Conservation (phyloP, 495 filamentous ascomycete genomes). For the Neurospora terricola region DNA sequence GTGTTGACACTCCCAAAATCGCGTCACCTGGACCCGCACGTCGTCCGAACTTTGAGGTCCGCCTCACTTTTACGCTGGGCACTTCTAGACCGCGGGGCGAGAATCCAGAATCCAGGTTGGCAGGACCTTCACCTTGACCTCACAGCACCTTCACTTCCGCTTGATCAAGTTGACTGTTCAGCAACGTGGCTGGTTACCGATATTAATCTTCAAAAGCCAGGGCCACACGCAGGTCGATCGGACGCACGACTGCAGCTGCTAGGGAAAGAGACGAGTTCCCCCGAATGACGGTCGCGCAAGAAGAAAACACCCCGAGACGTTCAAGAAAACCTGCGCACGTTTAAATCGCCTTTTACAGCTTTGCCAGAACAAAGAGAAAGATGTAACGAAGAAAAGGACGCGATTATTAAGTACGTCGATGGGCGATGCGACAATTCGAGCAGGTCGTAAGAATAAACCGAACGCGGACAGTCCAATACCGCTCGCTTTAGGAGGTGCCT, state of each 20-base stretch:
- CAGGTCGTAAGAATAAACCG: too few species aligned
- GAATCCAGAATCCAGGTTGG: not conserved
- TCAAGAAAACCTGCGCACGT: constrained; percentile 2
- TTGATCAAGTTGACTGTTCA: not conserved
- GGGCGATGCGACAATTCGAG: not conserved
- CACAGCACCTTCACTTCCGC: not conserved
- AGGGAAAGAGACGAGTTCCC: constrained; percentile 1
- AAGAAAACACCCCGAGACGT: not conserved
- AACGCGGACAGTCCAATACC: too few species aligned
- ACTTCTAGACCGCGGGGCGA: not conserved
- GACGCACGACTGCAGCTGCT: constrained; percentile 5
- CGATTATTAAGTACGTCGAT: not conserved
- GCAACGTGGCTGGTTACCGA: not conserved
- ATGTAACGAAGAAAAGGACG: not conserved
- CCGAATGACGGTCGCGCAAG: constrained; percentile 4
- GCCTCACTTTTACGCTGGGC: not conserved
- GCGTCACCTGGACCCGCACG: not conserved
- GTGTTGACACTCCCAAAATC: not conserved
- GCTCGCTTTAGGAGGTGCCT: too few species aligned
- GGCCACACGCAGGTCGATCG: constrained; percentile 1
- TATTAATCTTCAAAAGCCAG: not conserved
- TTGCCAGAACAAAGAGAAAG: not conserved
- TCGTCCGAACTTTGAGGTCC: not conserved
- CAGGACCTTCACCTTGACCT: not conserved
- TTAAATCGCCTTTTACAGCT: constrained; percentile 11